These are phyloP conservation scores for Cicer yamashitae DNA, from an alignment of 306 rosid species.

Conservation along the genomic window DNA sequence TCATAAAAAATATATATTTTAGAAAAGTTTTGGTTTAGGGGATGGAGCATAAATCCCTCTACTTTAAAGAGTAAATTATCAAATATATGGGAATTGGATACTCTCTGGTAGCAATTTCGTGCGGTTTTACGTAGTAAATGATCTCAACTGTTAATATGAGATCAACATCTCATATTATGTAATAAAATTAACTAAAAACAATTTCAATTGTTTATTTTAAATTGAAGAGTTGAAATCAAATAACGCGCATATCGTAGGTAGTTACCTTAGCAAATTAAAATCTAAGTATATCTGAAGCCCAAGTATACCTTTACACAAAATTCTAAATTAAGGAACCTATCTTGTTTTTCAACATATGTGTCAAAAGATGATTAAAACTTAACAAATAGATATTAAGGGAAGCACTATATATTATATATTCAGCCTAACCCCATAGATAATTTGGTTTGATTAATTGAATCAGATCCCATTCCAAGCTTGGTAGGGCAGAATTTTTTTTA, in stretches of 20 bases:
- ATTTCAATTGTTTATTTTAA: too few relatives aligned
- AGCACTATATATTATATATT: slow-evolving; percentile 6
- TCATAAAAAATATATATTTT: neutral
- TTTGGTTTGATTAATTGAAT: slow-evolving; percentile 36
- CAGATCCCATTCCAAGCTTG: slow-evolving; percentile 27
- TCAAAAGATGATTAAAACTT: neutral
- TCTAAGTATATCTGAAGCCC: slow-evolving; percentile 1
- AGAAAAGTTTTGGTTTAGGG: slow-evolving; percentile 43
- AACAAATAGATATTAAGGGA: slow-evolving; percentile 22
- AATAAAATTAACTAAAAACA: too few relatives aligned
- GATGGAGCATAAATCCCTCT: slow-evolving; percentile 49
- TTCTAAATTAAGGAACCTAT: slow-evolving; percentile 19
- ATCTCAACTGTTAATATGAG: too few relatives aligned
- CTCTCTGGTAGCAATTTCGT: too few relatives aligned
- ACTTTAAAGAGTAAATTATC: slow-evolving; percentile 28
- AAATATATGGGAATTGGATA: neutral
- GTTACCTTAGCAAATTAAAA: too few relatives aligned
- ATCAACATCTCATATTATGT: too few relatives aligned
- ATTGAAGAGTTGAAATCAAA: too few relatives aligned
- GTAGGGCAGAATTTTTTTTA: slow-evolving; percentile 31
- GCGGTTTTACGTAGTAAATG: too few relatives aligned
- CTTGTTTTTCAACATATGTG: slow-evolving; percentile 6
- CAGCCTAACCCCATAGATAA: slow-evolving; percentile 30
- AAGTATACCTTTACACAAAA: slow-evolving; percentile 39
- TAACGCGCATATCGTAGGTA: too few relatives aligned